Conservation (phyloP, 768 basidiomycete species). For the Hygrocybe punicea region DNA sequence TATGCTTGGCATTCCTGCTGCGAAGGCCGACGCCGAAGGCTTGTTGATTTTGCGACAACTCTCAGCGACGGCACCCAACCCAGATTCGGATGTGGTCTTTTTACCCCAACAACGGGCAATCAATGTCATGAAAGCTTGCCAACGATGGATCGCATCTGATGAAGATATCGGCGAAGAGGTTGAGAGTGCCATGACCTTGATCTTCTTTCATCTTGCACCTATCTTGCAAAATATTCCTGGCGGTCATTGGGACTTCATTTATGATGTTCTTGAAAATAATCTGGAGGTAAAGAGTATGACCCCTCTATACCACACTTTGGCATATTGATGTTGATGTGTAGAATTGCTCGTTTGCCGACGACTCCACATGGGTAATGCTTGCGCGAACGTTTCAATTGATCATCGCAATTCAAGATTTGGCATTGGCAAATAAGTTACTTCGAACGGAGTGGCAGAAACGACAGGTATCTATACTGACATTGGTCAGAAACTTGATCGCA, state of each 20-base stretch:
- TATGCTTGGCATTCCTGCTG: constrained; percentile 60
- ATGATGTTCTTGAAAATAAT: constrained; percentile 83
- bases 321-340: constrained; percentile 23
- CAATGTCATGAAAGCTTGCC: constrained; percentile 80
- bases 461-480: constrained; percentile 47
- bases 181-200: constrained; percentile 69
- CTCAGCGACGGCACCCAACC: constrained; percentile 67
- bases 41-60: constrained; percentile 66
- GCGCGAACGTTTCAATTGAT: constrained; percentile 69
- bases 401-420: constrained; percentile 64
- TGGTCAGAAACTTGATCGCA: constrained; percentile 60
- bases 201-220: constrained; percentile 76
- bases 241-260: constrained; percentile 89
- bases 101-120: constrained; percentile 81
- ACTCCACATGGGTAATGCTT: constrained; percentile 56
- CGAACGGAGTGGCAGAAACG: constrained; percentile 65
- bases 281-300: constrained; percentile 61
- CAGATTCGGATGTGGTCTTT: constrained; percentile 78
- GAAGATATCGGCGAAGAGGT: constrained; percentile 73
- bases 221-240: constrained; percentile 85
- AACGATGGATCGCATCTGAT: constrained; percentile 69
- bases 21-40: constrained; percentile 65
- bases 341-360: constrained; percentile 60
- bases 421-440: constrained; percentile 68
- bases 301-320: not conserved